Evolutionary conservation across 495 filamentous ascomycete species (phyloP).

Genomic region (Penicillium soppii): DNA sequence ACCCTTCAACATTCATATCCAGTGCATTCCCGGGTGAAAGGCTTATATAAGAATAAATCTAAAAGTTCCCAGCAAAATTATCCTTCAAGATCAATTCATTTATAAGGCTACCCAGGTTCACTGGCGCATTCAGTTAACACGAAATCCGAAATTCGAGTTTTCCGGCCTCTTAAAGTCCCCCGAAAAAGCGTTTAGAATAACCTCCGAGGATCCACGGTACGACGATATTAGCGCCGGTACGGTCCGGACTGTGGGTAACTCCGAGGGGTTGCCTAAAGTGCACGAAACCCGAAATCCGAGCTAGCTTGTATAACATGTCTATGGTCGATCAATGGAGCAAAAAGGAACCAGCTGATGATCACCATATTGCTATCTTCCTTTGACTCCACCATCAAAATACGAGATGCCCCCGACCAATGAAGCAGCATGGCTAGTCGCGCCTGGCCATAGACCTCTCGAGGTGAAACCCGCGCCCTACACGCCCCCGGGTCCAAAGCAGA

Average conservation of each 20-base stretch:
- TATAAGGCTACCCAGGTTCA: too few species aligned
- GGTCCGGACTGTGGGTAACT: not conserved
- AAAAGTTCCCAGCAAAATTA: too few species aligned
- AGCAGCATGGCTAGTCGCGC: constrained; percentile 4
- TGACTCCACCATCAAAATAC: not conserved
- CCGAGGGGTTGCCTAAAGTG: not conserved
- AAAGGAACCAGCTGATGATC: not conserved
- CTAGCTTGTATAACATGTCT: not conserved
- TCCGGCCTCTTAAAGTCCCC: too few species aligned
- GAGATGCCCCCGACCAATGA: not conserved
- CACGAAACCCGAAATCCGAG: not conserved
- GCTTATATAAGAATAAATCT: too few species aligned
- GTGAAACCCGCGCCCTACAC: constrained; percentile 5
- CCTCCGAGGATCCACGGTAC: not conserved
- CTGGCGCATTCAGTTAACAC: too few species aligned
- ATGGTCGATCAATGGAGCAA: not conserved
- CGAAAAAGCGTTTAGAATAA: not conserved
- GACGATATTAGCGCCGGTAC: not conserved
- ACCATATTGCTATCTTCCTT: too few species aligned
- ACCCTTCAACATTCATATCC: too few species aligned
- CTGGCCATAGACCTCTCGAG: not conserved
- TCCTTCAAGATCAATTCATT: too few species aligned
- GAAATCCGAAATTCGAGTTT: too few species aligned
- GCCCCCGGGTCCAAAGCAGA: constrained; percentile 8
- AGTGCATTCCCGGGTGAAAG: too few species aligned